These are phyloP conservation scores for Rhododendron williamsianum DNA, from an alignment of 148 eudicot species.

Conservation along the genomic window DNA sequence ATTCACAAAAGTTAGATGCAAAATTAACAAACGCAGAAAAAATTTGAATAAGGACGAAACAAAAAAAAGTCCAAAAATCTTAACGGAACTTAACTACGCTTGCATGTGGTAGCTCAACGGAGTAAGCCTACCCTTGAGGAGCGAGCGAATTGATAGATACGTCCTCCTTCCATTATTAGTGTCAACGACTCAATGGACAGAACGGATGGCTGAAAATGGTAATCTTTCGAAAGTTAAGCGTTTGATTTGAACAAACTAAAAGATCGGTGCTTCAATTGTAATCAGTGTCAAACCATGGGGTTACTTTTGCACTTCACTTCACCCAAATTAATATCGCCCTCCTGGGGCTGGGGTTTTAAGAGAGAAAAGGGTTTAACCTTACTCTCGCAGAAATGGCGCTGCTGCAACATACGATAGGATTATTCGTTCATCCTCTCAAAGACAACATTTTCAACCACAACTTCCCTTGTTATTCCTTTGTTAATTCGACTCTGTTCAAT, in stretches of 20 bases:
- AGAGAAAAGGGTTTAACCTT: neutral
- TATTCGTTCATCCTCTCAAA: conserved; percentile 17
- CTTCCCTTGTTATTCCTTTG: neutral
- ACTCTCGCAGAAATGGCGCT: conserved; percentile 36
- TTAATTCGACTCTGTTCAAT: conserved; percentile 1
- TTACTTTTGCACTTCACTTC: neutral
- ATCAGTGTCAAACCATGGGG: neutral
- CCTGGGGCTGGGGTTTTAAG: neutral
- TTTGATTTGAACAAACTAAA: neutral
- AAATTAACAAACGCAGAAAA: no score
- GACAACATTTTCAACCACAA: conserved; percentile 14
- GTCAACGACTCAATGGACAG: neutral
- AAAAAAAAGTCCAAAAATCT: no score
- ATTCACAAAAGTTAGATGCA: no score
- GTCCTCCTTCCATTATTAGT: no score
- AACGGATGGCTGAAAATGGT: neutral
- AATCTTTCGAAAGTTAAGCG: neutral
- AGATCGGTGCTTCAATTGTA: neutral
- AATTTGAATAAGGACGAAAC: no score
- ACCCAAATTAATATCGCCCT: neutral
- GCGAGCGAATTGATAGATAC: neutral
- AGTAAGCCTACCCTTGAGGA: neutral
- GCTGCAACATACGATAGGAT: conserved; percentile 22
- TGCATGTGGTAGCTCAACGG: no score
- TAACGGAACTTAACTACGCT: no score